Base-by-base conservation (phyloP, 352 stramenopile species). In the Phytopythium delawarense region DNA sequence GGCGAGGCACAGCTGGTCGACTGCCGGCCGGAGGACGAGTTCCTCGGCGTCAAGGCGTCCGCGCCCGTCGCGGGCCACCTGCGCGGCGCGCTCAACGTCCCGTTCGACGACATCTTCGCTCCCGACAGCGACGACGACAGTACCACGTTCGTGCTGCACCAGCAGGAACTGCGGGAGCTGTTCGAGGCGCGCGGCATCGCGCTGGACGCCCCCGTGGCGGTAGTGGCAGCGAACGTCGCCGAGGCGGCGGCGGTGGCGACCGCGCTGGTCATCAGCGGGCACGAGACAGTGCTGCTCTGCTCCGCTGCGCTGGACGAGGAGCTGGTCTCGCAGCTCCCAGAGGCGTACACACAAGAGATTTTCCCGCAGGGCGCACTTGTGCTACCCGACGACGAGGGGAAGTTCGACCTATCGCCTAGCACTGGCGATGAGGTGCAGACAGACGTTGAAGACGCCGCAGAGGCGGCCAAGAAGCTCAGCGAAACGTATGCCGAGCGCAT, bases 211-310 rank as follows among this genome's bases (percentile, higher is more conserved):
- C 66, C 69, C 12, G 67, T 87, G 30, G 69, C 74, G 8, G 78
- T 92, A 18, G 57, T 91, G 7, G 75, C 65, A 2, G 75, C 71
- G n/a, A 64, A 73, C 34, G 66, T 65, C 6, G 62, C 69, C 9
- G 78, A 92, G 69, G 83, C 76, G 34, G 83, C 85, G 51, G 66
- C 78, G 4, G 79, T 92, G 37, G 85, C 85, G 8, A 89, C 75
- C 62, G 74, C 69, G 0, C 58, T 89, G 30, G 51, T 86, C 21
- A 59, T 89, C 34, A 71, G 67, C 13, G 78, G 80, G 12, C 59
- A 75, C 34, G 42, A 61, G 7, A 67, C 50, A 21, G 63, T 87
- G 21, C 59, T 73, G 51, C 71, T 89, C 40, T 85, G 70, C 30
- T 37, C 67, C 8, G 65, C 71, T 18, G 23, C 69, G 42, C 78